phyloP scores from a whole-genome alignment of 1,139 yeast genomes.

The Geotrichum cucujoidarum region DNA sequence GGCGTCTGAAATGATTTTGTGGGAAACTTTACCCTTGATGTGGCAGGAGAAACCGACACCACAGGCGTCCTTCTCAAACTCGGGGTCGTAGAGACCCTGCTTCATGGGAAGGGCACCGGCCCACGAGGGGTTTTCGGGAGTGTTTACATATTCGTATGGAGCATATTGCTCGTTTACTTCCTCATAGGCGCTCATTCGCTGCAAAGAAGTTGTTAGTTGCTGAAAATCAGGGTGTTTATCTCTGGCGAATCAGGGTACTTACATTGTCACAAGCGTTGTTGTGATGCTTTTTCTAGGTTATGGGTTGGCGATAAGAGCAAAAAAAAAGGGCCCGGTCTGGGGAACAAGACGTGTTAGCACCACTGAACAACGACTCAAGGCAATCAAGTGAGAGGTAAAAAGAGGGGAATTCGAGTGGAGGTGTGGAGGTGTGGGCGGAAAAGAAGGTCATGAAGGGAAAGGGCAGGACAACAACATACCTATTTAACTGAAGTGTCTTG shows the following conservation, averaged over 20 bases:
- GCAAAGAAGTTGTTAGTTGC: slow-evolving; percentile 6
- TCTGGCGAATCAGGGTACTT: slow-evolving; percentile 1
- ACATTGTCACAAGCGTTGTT: slow-evolving; percentile 6
- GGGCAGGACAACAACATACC: not conserved
- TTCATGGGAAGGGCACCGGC: slow-evolving; percentile 82
- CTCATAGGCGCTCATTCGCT: slow-evolving; percentile 20
- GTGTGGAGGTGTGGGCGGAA: not conserved
- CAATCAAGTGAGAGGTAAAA: not conserved
- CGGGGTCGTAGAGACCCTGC: slow-evolving; percentile 91
- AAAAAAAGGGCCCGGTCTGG: not conserved
- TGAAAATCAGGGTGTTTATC: not conserved
- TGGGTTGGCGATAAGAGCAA: slow-evolving; percentile 2
- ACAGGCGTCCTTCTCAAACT: slow-evolving; percentile 92
- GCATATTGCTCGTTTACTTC: slow-evolving; percentile 29
- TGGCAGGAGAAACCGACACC: slow-evolving; percentile 98
- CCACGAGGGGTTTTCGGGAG: slow-evolving; percentile 81
- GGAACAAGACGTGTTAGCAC: too few relatives aligned
- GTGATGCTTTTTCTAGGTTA: not conserved
- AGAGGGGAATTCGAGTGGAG: not conserved
- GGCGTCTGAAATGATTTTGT: slow-evolving; percentile 91
- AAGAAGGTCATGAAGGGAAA: not conserved
- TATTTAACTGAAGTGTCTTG: not conserved
- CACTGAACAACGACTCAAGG: too few relatives aligned
- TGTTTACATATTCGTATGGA: slow-evolving; percentile 64
- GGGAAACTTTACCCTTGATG: slow-evolving; percentile 81